A percentile compares a stretch with the other conserved stretches of the same genome.
Evolutionary conservation across 1,139 yeast species (phyloP).

Genomic region (Saccharomyces hybrid): DNA sequence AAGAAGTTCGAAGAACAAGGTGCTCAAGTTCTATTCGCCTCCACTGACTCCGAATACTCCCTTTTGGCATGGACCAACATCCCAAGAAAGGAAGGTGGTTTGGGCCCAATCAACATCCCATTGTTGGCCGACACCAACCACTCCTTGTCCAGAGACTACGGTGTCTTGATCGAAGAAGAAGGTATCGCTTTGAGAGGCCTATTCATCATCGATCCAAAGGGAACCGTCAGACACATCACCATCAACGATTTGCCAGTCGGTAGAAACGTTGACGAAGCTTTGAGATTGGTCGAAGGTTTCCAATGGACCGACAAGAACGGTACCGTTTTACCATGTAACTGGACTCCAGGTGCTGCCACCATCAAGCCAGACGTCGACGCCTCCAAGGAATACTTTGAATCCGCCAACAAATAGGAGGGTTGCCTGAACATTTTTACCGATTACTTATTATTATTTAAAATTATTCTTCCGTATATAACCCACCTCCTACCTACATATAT

Average conservation of each 20-base stretch:
- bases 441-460: not conserved
- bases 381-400: conserved; percentile 44
- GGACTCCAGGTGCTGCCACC: conserved; percentile 96
- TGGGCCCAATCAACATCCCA: conserved; percentile 91
- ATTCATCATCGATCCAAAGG: conserved; percentile 95
- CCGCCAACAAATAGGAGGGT: conserved; percentile 21
- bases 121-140: conserved; percentile 95
- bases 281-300: conserved; percentile 97
- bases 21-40: conserved; percentile 86
- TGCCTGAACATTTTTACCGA: not conserved
- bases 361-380: conserved; percentile 79
- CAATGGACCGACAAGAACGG: conserved; percentile 97
- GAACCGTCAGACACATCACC: conserved; percentile 89
- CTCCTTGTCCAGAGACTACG: conserved; percentile 87
- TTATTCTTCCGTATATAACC: not conserved
- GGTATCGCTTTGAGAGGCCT: conserved; percentile 97
- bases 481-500: not conserved
- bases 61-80: conserved; percentile 97
- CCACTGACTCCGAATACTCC: conserved; percentile 97
- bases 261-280: conserved; percentile 94
- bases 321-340: conserved; percentile 98
- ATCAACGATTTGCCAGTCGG: conserved; percentile 98
- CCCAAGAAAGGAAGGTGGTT: conserved; percentile 95
- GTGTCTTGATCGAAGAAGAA: conserved; percentile 90
- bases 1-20: conserved; percentile 82